phyloP scores from a whole-genome alignment of 2,329 filamentous ascomycete species.

The Stagonosporopsis vannaccii region DNA sequence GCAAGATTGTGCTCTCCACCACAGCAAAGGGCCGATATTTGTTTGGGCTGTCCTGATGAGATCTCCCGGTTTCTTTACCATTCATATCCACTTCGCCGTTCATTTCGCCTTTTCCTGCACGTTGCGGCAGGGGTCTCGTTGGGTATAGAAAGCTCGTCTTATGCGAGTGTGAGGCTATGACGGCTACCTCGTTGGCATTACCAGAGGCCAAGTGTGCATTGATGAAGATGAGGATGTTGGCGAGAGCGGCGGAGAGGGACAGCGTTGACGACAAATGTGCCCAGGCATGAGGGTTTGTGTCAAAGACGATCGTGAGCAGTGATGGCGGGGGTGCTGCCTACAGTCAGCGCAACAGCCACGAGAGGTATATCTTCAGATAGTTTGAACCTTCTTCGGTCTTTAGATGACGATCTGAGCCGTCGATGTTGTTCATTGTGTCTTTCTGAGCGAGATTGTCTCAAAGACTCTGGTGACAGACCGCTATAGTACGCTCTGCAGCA shows the following conservation, averaged over 20 bases:
- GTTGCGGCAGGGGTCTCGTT: constrained; percentile 46
- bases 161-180: constrained; percentile 88
- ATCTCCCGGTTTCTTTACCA: constrained; percentile 30
- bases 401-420: constrained; percentile 61
- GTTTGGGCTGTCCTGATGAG: constrained; percentile 66
- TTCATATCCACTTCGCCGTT: constrained; percentile 40
- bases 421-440: constrained; percentile 68
- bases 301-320: constrained; percentile 87
- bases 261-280: constrained; percentile 76
- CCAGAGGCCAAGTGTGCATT: constrained; percentile 96
- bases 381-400: constrained; percentile 47
- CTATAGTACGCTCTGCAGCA: background rate
- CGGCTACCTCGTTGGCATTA: constrained; percentile 89
- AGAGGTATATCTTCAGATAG: background rate
- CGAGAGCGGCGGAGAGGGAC: constrained; percentile 82
- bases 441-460: background rate
- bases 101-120: constrained; percentile 24
- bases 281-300: constrained; percentile 97
- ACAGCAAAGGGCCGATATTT: constrained; percentile 93
- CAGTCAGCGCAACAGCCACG: constrained; percentile 8
- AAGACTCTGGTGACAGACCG: background rate
- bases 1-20: constrained; percentile 81
- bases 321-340: constrained; percentile 70
- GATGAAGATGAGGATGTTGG: constrained; percentile 92
- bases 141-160: constrained; percentile 92